These are phyloP conservation scores for Exophiala spinifera DNA, from an alignment of 2,329 filamentous ascomycete genomes.

Conservation along the genomic window DNA sequence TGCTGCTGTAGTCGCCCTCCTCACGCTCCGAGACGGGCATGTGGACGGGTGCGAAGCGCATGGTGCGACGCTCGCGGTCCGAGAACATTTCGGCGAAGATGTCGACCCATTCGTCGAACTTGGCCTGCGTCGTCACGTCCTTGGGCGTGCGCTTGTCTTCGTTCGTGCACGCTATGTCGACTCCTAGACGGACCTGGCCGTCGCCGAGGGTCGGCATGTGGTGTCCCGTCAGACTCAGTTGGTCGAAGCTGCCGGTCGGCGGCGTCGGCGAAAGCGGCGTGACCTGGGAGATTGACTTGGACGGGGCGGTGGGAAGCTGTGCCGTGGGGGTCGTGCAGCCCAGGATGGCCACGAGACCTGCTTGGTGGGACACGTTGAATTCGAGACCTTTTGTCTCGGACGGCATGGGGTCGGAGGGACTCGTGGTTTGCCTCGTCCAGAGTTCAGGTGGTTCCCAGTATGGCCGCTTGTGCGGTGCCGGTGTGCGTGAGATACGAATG, in stretches of 20 bases:
- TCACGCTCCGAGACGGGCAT: constrained; percentile 37
- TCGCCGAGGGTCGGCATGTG: constrained; percentile 9
- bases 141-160: constrained; percentile 50
- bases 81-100: constrained; percentile 61
- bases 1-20: constrained; percentile 21
- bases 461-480: constrained; percentile 49
- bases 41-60: constrained; percentile 42
- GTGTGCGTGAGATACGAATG: constrained; percentile 53
- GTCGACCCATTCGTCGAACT: constrained; percentile 57
- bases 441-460: constrained; percentile 49
- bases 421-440: constrained; percentile 1
- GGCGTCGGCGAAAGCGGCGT: constrained; percentile 7
- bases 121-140: constrained; percentile 46
- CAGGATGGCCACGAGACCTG: constrained; percentile 58
- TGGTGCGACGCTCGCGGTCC: constrained; percentile 52
- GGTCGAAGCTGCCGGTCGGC: constrained; percentile 1
- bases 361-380: constrained; percentile 66
- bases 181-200: constrained; percentile 43
- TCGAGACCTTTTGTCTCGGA: constrained; percentile 42
- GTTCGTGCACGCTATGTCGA: constrained; percentile 62
- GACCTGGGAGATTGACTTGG: constrained; percentile 7
- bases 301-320: constrained; percentile 11
- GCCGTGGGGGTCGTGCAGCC: constrained; percentile 40
- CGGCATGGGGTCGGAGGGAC: not conserved
- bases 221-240: constrained; percentile 13